Percentiles rank a stretch among this genome's conserved stretches.
Evolutionary conservation across 495 filamentous ascomycete species (phyloP).

Genomic region (Melanomma pulvis-pyrius): DNA sequence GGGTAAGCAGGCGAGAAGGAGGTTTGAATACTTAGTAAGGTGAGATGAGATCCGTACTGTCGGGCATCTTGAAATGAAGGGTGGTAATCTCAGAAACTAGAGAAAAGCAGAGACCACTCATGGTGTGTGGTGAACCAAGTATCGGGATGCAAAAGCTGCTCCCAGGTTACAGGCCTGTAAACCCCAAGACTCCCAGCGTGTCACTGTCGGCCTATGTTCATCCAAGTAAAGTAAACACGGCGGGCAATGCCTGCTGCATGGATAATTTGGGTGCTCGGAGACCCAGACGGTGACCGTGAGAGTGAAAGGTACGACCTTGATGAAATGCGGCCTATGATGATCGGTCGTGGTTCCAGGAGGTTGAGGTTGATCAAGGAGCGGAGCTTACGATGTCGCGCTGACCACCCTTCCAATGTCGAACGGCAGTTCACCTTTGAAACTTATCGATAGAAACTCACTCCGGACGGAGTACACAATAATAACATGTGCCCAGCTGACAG

Average conservation of each 20-base stretch:
- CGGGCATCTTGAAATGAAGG: neutral
- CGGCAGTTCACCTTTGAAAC: neutral
- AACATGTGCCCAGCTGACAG: conserved; percentile 17
- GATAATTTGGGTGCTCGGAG: neutral
- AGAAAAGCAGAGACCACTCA: neutral
- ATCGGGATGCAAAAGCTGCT: conserved; percentile 8
- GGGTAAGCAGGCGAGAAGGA: neutral
- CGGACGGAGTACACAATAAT: neutral
- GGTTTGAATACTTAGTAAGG: neutral
- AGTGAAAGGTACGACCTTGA: neutral
- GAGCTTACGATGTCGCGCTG: conserved; percentile 14
- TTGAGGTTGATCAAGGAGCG: conserved; percentile 14
- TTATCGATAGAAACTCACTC: neutral
- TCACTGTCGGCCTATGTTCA: neutral
- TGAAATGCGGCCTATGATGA: conserved; percentile 4
- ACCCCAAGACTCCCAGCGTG: neutral
- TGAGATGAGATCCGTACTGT: conserved; percentile 8
- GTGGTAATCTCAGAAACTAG: neutral
- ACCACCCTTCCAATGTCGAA: conserved; percentile 13
- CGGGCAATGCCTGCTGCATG: neutral
- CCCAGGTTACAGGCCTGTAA: conserved; percentile 8
- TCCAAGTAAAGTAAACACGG: conserved; percentile 1
- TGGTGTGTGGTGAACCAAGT: conserved; percentile 9
- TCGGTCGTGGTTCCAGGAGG: neutral
- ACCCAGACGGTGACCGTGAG: neutral